Conservation (phyloP, 1,284 basidiomycete species). For the Athelia sp. region DNA sequence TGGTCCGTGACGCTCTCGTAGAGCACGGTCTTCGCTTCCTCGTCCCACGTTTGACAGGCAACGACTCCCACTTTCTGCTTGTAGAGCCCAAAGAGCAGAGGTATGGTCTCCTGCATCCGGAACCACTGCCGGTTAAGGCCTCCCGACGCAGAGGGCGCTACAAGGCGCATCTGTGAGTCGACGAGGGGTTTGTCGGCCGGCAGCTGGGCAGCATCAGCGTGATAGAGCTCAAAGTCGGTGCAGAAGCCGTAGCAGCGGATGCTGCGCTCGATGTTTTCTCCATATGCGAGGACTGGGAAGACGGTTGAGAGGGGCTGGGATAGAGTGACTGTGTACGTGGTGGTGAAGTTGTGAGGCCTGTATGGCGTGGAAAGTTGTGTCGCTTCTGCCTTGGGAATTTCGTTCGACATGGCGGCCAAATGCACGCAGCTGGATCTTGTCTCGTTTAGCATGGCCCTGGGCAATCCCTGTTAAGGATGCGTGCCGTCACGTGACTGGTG, state of each 20-base stretch:
- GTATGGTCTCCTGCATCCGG: conserved; percentile 25
- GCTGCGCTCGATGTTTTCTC: conserved; percentile 25
- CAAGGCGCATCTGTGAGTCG: conserved; percentile 13
- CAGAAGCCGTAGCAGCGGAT: conserved; percentile 25
- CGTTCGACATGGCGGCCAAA: too few species aligned
- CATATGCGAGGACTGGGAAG: conserved; percentile 23
- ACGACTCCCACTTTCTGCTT: conserved; percentile 16
- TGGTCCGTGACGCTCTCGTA: conserved; percentile 23
- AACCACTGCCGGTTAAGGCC: conserved; percentile 25
- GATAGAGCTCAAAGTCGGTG: conserved; percentile 20
- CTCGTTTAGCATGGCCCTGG: too few species aligned
- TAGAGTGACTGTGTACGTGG: conserved; percentile 21
- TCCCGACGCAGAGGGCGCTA: conserved; percentile 2
- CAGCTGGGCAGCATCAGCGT: conserved; percentile 18
- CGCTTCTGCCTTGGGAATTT: too few species aligned
- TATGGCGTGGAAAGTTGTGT: too few species aligned
- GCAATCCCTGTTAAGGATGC: too few species aligned
- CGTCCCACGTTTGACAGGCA: conserved; percentile 30
- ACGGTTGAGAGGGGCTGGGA: conserved; percentile 22
- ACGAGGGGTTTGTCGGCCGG: conserved; percentile 9
- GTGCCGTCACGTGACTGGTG: too few species aligned
- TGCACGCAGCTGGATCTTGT: too few species aligned
- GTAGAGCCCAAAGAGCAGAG: conserved; percentile 25
- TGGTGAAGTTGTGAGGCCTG: conserved; percentile 21
- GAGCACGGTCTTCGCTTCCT: conserved; percentile 17